Evolutionary conservation across 345 rosid species (phyloP).

Genomic region (Pugionium dolabratum): DNA sequence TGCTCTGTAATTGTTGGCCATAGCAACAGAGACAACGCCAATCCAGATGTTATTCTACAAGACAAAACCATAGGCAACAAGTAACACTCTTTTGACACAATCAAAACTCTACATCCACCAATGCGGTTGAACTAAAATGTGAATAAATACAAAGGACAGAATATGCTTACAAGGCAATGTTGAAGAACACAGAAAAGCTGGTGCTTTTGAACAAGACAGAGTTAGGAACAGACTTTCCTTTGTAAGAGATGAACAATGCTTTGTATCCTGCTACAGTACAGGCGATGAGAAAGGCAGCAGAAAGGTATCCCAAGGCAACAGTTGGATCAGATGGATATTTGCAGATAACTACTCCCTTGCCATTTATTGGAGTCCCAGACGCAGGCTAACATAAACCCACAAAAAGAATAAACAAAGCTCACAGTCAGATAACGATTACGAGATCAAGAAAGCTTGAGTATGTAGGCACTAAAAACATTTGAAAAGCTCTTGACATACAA

Average conservation of each 20-base stretch:
- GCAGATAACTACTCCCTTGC: constrained; percentile 59
- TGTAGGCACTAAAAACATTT: neutral
- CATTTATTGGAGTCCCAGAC: constrained; percentile 53
- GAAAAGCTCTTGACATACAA: neutral
- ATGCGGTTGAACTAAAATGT: too few relatives aligned
- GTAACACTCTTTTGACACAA: too few relatives aligned
- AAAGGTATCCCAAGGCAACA: constrained; percentile 57
- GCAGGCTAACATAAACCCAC: constrained; percentile 45
- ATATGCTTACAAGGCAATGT: constrained; percentile 55
- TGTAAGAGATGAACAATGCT: constrained; percentile 61
- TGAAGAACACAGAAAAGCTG: constrained; percentile 59
- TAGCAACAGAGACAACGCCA: constrained; percentile 50
- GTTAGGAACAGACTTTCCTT: constrained; percentile 58
- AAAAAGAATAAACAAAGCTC: constrained; percentile 20
- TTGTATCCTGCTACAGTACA: constrained; percentile 49
- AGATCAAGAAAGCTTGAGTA: neutral
- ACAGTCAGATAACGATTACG: neutral
- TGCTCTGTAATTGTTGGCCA: constrained; percentile 74
- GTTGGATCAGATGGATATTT: constrained; percentile 67
- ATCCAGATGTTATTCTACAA: constrained; percentile 48
- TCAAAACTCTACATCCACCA: too few relatives aligned
- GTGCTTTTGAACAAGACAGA: constrained; percentile 52
- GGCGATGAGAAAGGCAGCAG: constrained; percentile 51
- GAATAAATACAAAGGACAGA: too few relatives aligned
- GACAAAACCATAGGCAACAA: too few relatives aligned